phyloP scores from a whole-genome alignment of 495 filamentous ascomycete genomes.

The Penicillium angulare region DNA sequence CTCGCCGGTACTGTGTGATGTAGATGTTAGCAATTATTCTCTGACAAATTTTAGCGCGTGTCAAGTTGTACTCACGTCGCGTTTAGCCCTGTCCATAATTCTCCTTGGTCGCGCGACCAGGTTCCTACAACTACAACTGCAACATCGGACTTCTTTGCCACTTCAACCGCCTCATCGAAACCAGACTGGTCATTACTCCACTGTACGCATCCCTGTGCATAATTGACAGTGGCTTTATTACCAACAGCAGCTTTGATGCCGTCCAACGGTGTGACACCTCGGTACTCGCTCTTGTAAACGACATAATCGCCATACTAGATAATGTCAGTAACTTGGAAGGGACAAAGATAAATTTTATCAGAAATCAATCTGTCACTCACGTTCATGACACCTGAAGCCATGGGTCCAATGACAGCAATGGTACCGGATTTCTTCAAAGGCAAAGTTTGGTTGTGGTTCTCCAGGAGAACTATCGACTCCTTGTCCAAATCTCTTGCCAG shows the following conservation, averaged over 20 bases:
- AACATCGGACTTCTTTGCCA: constrained; percentile 63
- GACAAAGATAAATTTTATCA: background rate
- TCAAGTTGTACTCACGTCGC: constrained; percentile 45
- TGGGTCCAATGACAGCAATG: constrained; percentile 68
- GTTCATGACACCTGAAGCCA: constrained; percentile 70
- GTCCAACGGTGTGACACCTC: constrained; percentile 63
- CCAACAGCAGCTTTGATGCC: constrained; percentile 62
- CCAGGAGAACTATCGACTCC: constrained; percentile 69
- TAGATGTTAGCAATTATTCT: background rate
- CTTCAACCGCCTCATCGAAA: constrained; percentile 59
- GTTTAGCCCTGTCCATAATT: constrained; percentile 67
- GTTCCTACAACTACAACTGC: constrained; percentile 72
- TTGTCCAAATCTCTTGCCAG: constrained; percentile 60
- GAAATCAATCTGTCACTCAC: constrained; percentile 31
- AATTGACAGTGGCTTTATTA: constrained; percentile 51
- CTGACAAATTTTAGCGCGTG: background rate
- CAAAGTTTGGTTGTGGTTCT: constrained; percentile 64
- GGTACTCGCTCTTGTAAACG: constrained; percentile 56
- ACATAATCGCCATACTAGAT: constrained; percentile 66
- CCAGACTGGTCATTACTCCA: constrained; percentile 66
- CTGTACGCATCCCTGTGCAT: constrained; percentile 68
- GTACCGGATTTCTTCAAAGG: constrained; percentile 44
- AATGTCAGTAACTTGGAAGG: constrained; percentile 9
- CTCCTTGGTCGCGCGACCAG: constrained; percentile 67
- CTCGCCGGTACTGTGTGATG: constrained; percentile 57